phyloP scores from a whole-genome alignment of 352 stramenopile genomes.

The Phytophthora cryptogea region DNA sequence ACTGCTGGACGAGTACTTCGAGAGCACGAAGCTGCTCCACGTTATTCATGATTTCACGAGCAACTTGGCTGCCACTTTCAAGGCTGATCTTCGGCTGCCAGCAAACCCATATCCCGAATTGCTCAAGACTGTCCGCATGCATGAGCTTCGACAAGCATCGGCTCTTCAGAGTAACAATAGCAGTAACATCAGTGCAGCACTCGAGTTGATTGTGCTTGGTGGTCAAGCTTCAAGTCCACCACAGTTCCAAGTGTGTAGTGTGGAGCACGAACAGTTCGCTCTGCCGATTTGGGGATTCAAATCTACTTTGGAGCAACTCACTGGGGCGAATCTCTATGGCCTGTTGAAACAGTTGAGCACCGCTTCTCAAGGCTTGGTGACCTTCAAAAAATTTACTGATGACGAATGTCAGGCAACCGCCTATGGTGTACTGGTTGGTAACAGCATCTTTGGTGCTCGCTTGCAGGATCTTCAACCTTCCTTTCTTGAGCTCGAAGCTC shows the following conservation, averaged over 20 bases:
- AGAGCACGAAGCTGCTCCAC: conserved; percentile 39
- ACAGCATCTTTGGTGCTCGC: conserved; percentile 18
- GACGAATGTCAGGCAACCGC: conserved; percentile 30
- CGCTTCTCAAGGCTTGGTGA: conserved; percentile 11
- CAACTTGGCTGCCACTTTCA: conserved; percentile 33
- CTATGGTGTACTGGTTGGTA: conserved; percentile 33
- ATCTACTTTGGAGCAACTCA: conserved; percentile 25
- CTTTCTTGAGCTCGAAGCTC: conserved; percentile 34
- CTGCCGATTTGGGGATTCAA: conserved; percentile 35
- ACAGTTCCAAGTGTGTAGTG: conserved; percentile 22
- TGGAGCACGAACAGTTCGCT: conserved; percentile 27
- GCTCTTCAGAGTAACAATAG: conserved; percentile 6
- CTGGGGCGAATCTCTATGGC: conserved; percentile 15
- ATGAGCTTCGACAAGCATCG: conserved; percentile 36
- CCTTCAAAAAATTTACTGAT: conserved; percentile 26
- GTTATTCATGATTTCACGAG: conserved; percentile 41
- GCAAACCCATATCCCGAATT: conserved; percentile 44
- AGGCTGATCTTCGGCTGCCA: conserved; percentile 33
- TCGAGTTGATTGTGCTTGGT: conserved; percentile 16
- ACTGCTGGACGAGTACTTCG: conserved; percentile 52
- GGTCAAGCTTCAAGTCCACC: conserved; percentile 14
- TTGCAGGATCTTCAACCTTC: conserved; percentile 1
- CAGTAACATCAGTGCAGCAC: not conserved
- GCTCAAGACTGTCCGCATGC: conserved; percentile 35
- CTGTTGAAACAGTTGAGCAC: conserved; percentile 17